Evolutionary conservation across 208 protist genomes (phyloP).

Genomic region (Leishmania arabica): DNA sequence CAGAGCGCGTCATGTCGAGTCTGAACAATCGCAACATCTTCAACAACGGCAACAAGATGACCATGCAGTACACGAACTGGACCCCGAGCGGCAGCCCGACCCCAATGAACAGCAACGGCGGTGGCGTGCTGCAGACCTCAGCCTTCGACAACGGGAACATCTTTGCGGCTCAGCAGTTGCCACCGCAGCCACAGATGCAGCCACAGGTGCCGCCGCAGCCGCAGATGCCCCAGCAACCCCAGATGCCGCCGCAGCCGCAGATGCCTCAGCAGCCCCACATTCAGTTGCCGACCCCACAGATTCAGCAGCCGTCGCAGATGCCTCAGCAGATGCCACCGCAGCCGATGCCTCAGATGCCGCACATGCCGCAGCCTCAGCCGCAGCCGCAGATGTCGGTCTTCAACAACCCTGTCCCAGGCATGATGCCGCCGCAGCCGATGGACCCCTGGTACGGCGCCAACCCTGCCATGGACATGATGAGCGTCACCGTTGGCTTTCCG

Average conservation of each 20-base stretch:
- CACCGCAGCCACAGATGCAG: slow-evolving; percentile 17
- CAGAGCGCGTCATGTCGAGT: slow-evolving; percentile 63
- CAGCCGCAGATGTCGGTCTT: slow-evolving; percentile 29
- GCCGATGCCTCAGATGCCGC: slow-evolving; percentile 22
- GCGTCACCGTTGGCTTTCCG: slow-evolving; percentile 25
- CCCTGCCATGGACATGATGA: slow-evolving; percentile 28
- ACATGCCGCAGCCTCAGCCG: background rate
- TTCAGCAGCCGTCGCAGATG: slow-evolving; percentile 17
- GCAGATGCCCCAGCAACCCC: slow-evolving; percentile 3
- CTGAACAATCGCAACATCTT: slow-evolving; percentile 90
- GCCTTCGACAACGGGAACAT: slow-evolving; percentile 19
- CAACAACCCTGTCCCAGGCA: slow-evolving; percentile 21
- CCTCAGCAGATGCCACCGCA: slow-evolving; percentile 14
- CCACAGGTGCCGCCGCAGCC: background rate
- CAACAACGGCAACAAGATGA: slow-evolving; percentile 89
- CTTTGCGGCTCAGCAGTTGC: slow-evolving; percentile 17
- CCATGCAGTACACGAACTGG: slow-evolving; percentile 66
- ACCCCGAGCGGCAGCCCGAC: slow-evolving; percentile 25
- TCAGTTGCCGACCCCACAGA: slow-evolving; percentile 22
- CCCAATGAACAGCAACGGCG: slow-evolving; percentile 21
- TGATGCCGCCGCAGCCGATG: slow-evolving; percentile 33
- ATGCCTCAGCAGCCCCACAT: slow-evolving; percentile 16
- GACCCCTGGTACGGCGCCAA: slow-evolving; percentile 28
- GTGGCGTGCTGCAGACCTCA: slow-evolving; percentile 25
- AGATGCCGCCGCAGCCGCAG: slow-evolving; percentile 5